Conservation (phyloP, 1,139 yeast species). For the Scheffersomyces illinoinensis region DNA sequence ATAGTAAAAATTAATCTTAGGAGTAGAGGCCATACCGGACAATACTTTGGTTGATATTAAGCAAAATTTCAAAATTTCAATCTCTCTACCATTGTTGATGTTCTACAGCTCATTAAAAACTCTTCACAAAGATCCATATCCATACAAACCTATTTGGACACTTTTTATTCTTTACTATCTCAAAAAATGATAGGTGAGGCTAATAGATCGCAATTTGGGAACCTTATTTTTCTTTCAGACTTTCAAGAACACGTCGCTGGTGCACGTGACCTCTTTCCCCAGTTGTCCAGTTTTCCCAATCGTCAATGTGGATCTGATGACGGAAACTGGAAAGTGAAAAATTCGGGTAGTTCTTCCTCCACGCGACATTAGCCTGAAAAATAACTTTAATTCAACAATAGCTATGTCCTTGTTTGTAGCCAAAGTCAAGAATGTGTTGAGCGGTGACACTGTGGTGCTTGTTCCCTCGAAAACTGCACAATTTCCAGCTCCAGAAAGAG, state of each 20-base stretch:
- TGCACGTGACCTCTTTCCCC: neutral
- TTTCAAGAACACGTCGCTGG: neutral
- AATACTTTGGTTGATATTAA: too few species aligned
- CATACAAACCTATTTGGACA: too few species aligned
- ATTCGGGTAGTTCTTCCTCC: neutral
- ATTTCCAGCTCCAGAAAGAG: conserved; percentile 57
- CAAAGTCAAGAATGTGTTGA: conserved; percentile 67
- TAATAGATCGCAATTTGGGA: too few species aligned
- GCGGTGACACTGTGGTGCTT: conserved; percentile 74
- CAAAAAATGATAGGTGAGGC: too few species aligned
- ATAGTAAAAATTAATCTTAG: too few species aligned
- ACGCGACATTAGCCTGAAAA: neutral
- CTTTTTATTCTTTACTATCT: too few species aligned
- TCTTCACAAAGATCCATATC: too few species aligned
- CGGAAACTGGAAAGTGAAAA: neutral
- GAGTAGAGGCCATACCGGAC: too few species aligned
- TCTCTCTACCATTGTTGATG: too few species aligned
- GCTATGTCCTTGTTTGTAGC: conserved; percentile 39
- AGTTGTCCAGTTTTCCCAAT: neutral
- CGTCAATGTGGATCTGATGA: neutral
- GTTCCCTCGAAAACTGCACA: conserved; percentile 51
- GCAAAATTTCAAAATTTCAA: too few species aligned
- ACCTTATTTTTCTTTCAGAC: neutral
- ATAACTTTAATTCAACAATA: neutral
- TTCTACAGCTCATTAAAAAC: too few species aligned